These are phyloP conservation scores for Heliamphora pulchella DNA, from an alignment of 179 eudicot species.

Conservation along the genomic window DNA sequence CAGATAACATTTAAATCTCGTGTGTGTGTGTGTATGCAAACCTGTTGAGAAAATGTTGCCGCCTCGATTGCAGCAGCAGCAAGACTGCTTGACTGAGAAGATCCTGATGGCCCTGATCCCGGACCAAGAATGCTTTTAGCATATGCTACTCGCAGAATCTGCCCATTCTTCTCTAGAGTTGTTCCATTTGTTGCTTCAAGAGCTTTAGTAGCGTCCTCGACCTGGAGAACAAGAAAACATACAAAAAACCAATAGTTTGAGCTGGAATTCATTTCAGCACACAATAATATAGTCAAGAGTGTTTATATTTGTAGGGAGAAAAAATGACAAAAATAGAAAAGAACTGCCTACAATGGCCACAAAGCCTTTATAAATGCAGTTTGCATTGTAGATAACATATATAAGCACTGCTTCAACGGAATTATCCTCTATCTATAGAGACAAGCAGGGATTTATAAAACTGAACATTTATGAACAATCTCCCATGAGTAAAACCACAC, in stretches of 20 bases:
- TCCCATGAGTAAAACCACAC: not conserved
- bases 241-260: not conserved
- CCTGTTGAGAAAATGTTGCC: slow-evolving; percentile 97
- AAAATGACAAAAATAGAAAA: no score
- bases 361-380: no score
- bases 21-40: slow-evolving; percentile 13
- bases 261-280: not conserved
- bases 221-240: slow-evolving; percentile 34
- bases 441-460: no score
- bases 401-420: no score
- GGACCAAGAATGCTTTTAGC: slow-evolving; percentile 93
- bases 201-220: slow-evolving; percentile 93
- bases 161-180: slow-evolving; percentile 85
- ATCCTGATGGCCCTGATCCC: slow-evolving; percentile 62
- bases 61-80: slow-evolving; percentile 99
- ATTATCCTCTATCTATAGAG: no score
- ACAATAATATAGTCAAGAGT: not conserved
- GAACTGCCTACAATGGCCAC: no score
- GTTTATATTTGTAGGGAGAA: no score
- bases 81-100: slow-evolving; percentile 88
- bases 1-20: not conserved
- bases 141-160: slow-evolving; percentile 91
- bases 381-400: no score
- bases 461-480: no score
- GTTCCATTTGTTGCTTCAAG: slow-evolving; percentile 90